Base-by-base conservation (phyloP, 768 basidiomycete genomes). In the Ephemerocybe angulata region DNA sequence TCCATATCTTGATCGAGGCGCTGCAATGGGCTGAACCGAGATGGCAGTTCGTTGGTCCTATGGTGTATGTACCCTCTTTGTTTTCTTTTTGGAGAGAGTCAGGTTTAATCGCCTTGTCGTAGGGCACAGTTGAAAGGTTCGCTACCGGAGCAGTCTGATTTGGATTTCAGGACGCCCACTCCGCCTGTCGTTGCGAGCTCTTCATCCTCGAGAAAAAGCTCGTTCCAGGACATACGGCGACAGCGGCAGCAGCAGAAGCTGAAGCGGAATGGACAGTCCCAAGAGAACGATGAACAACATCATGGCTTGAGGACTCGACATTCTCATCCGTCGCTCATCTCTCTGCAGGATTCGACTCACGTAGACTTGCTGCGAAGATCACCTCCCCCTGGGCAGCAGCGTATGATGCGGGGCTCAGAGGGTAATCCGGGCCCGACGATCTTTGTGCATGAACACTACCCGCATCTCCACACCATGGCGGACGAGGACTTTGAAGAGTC, bases 1-100 rank as follows among this genome's bases (percentile, higher is more conserved):
- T 76, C 6, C 65, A 70, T 17, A 66, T 70, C n/a, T 73, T 82
- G 40, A 65, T 83, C 38, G 63, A 68, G 3, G 69, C 74, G 7
- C 69, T 86, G 25, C 72, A 80, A 66, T 63, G 58, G 53, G 61
- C 63, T 1, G 55, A 66, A 50, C 57, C 50, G 15, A 65, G 69
- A 27, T 75, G 78, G 78, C 57, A 75, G n/a, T 66, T 62, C 60
- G 62, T 62, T 15, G 49, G 56, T 1, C 51, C 57, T 3, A 59
- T 71, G 22, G 44, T 77, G 77, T 79, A 50, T 61, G 76, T 64
- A 8, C 11, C 24, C 42, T 28, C 24, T 43, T 53, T 31, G 21
- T 40, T 21, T n/a, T 21, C 30, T 53, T 22, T 51, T 19, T 21
- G 30, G 22, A 37, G 7, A 28, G 17, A 31, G 27, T 28, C 13